A percentile compares a stretch with the other conserved stretches of the same genome.
Conservation (phyloP, 2,329 filamentous ascomycete genomes). For the Aspergillus pseudoterreus region DNA sequence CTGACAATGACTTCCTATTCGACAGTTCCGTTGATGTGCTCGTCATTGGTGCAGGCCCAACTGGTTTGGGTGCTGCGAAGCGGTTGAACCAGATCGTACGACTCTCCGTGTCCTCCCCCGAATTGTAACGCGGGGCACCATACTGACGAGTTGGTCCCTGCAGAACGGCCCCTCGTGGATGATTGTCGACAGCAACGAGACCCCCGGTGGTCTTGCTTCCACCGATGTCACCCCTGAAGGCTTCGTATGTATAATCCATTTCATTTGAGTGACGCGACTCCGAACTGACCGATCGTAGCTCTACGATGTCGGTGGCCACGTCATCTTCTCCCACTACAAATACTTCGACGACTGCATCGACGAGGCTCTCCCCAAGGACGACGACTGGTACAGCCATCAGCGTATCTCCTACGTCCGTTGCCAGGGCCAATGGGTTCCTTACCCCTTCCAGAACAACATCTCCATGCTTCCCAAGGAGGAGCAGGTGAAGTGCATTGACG, state of each 20-base stretch:
- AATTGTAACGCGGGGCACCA: background rate
- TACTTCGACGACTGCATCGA: slow-evolving; percentile 99
- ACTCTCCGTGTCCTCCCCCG: background rate
- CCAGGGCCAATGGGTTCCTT: slow-evolving; percentile 94
- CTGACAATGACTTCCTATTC: slow-evolving; percentile 13
- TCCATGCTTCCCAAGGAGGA: slow-evolving; percentile 97
- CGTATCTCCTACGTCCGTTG: slow-evolving; percentile 98
- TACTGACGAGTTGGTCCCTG: slow-evolving; percentile 15
- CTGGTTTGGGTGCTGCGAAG: slow-evolving; percentile 96
- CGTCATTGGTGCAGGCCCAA: slow-evolving; percentile 95
- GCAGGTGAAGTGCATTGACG: slow-evolving; percentile 89
- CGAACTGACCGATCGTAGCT: slow-evolving; percentile 55
- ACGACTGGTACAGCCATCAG: slow-evolving; percentile 97
- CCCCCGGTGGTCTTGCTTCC: slow-evolving; percentile 89
- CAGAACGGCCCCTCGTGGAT: slow-evolving; percentile 92
- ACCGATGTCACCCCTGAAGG: slow-evolving; percentile 94
- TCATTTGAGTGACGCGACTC: background rate
- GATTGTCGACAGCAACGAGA: slow-evolving; percentile 89
- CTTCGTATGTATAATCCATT: slow-evolving; percentile 67
- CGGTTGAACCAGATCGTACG: slow-evolving; percentile 90
- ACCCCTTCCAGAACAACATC: slow-evolving; percentile 99
- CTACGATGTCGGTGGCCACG: slow-evolving; percentile 96
- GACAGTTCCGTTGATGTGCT: slow-evolving; percentile 88
- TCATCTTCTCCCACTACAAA: slow-evolving; percentile 99
- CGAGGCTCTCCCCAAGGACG: slow-evolving; percentile 88